Conservation (phyloP, 2,329 filamentous ascomycete genomes). For the Aspergillus ibericus region DNA sequence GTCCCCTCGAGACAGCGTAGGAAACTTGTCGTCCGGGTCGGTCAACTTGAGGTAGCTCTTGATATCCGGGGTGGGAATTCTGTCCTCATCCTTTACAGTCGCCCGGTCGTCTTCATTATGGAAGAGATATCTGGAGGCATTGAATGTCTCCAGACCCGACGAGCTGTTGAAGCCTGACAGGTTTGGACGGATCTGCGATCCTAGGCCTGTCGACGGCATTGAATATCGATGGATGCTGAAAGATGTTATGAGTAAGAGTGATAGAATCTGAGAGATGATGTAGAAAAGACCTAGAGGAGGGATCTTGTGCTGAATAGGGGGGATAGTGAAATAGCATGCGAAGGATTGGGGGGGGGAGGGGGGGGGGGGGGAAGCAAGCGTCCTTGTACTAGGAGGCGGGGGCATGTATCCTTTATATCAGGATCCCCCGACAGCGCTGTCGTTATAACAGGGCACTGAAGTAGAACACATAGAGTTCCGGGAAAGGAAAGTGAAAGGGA, state of each 20-base stretch:
- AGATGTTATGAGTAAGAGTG: conserved; percentile 6
- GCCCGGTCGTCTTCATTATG: conserved; percentile 72
- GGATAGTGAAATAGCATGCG: not conserved
- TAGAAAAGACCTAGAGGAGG: not conserved
- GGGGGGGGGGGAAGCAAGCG: not conserved
- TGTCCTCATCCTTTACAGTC: conserved; percentile 46
- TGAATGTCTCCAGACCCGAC: conserved; percentile 73
- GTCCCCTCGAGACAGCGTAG: conserved; percentile 59
- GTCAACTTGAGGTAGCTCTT: conserved; percentile 70
- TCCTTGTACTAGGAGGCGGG: not conserved
- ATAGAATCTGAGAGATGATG: not conserved
- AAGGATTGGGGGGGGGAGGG: no score
- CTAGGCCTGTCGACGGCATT: conserved; percentile 69
- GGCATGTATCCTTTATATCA: not conserved
- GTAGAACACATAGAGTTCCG: not conserved
- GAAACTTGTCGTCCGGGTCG: conserved; percentile 79
- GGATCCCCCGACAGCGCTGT: not conserved
- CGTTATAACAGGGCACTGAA: not conserved
- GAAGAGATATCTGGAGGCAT: conserved; percentile 83
- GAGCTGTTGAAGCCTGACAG: conserved; percentile 29
- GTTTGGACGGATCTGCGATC: conserved; percentile 32
- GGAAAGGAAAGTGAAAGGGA: not conserved
- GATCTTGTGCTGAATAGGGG: not conserved
- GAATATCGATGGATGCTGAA: conserved; percentile 83
- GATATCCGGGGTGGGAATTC: conserved; percentile 62